Percentiles rank a stretch among this genome's conserved stretches.
phyloP scores from a whole-genome alignment of 192 early-diverging fungal genomes.

The Mortierella antarctica region DNA sequence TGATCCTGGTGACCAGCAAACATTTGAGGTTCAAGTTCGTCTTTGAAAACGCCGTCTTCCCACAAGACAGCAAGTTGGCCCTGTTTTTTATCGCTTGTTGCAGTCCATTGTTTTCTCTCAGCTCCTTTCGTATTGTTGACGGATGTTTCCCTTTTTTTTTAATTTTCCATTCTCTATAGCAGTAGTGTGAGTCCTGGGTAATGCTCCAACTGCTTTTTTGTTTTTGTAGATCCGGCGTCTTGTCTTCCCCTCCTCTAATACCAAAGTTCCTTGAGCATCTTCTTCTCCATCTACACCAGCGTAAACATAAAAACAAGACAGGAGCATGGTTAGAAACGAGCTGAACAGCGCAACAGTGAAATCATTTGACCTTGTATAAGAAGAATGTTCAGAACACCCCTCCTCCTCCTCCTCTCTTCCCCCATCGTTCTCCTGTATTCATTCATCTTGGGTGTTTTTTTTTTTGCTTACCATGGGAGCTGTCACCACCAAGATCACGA shows the following conservation, averaged over 20 bases:
- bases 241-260: constrained; percentile 8
- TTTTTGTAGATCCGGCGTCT: neutral
- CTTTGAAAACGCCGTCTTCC: no score
- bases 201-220: no score
- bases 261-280: constrained; percentile 47
- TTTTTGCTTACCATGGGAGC: constrained; percentile 77
- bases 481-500: constrained; percentile 77
- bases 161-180: no score
- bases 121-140: no score
- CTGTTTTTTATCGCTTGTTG: no score
- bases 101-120: no score
- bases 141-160: no score
- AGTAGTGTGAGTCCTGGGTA: no score
- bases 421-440: neutral
- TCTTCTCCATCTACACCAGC: constrained; percentile 27
- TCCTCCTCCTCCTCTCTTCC: no score
- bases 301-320: constrained; percentile 1
- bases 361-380: neutral
- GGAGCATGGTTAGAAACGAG: neutral
- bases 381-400: neutral
- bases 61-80: no score
- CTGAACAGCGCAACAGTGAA: neutral
- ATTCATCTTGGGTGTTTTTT: neutral
- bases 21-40: no score
- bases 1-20: no score